Base-by-base conservation (phyloP, 1,284 basidiomycete genomes). In the Rhodotorula sp. region DNA sequence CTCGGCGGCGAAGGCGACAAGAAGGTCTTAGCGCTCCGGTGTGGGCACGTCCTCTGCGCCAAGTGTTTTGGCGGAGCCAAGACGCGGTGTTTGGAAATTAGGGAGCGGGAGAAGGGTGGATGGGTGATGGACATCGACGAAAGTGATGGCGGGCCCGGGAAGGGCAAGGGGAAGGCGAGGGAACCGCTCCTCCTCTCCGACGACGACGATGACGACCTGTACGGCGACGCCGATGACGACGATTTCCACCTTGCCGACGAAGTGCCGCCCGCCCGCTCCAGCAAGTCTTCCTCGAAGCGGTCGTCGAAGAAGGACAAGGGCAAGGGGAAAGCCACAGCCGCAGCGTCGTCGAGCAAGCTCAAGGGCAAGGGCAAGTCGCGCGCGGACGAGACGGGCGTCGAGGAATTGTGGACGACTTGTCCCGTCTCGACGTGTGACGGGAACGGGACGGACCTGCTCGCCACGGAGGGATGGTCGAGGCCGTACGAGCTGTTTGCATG, bases 41-140 rank as follows among this genome's bases (percentile, higher is more conserved):
- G 73, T 37, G 73, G 73, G 13, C 73, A 74, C 44, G 70, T 64
- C 37, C 64, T 74, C 31, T 74, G 73, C 56, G 70, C 68, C 16
- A 46, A 47, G 31, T 74, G 73, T 28, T 34, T 74, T 18, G 50
- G 44, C 13, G 58, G 48, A 6, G 73, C 70, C 8, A 62, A 63
- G 60, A 54, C 10, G 34, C 30, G 72, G 24, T 61, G 64, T 34
- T 44, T 34, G n/a, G 67, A 57, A 30, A 59, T 68, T 18, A 37
- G 51, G 22, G 60, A 56, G 34, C 44, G 51, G n/a, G 67, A 71
- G 40, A 54, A 52, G 46, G 24, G 62, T n/a, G 59, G 56, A 22
- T 61, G 58, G 59, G 51, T 64, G 50, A 48, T 51, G 50, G 34
- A n/a, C n/a, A 30, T n/a, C 6, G 46, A 37, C 26, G 40, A 4